These are phyloP conservation scores for Aspergillus bridgeri DNA, from an alignment of 495 filamentous ascomycete genomes.

Conservation along the genomic window DNA sequence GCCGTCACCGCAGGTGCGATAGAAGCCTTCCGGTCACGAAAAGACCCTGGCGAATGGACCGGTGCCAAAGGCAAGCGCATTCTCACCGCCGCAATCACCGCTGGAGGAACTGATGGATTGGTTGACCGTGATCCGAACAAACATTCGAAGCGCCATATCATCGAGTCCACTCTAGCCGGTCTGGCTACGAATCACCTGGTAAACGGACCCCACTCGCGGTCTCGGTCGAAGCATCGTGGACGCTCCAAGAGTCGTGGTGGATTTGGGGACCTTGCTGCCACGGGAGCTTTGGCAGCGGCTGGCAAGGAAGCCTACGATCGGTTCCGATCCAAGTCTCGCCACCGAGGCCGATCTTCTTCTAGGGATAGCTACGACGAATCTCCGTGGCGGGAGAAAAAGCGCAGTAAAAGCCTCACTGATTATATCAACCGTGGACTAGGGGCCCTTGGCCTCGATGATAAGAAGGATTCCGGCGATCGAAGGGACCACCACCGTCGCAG, in stretches of 20 bases:
- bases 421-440: constrained; percentile 54
- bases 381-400: constrained; percentile 37
- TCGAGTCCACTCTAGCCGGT: constrained; percentile 81
- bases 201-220: constrained; percentile 66
- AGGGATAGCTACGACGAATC: constrained; percentile 45
- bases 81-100: constrained; percentile 79
- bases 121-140: constrained; percentile 69
- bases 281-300: constrained; percentile 71
- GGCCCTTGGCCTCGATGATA: constrained; percentile 49
- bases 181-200: constrained; percentile 76
- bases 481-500: constrained; percentile 33
- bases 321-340: constrained; percentile 56
- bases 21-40: constrained; percentile 83
- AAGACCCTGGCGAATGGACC: constrained; percentile 78
- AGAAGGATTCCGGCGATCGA: constrained; percentile 28
- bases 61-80: constrained; percentile 85
- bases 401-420: constrained; percentile 58
- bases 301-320: constrained; percentile 76
- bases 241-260: constrained; percentile 40
- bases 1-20: constrained; percentile 81
- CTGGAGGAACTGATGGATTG: constrained; percentile 78
- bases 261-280: constrained; percentile 65
- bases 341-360: constrained; percentile 39
- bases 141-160: constrained; percentile 60
- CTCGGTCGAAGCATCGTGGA: constrained; percentile 34